Base-by-base conservation (phyloP, 2,329 filamentous ascomycete genomes). In the Ceratocystis albifundus region DNA sequence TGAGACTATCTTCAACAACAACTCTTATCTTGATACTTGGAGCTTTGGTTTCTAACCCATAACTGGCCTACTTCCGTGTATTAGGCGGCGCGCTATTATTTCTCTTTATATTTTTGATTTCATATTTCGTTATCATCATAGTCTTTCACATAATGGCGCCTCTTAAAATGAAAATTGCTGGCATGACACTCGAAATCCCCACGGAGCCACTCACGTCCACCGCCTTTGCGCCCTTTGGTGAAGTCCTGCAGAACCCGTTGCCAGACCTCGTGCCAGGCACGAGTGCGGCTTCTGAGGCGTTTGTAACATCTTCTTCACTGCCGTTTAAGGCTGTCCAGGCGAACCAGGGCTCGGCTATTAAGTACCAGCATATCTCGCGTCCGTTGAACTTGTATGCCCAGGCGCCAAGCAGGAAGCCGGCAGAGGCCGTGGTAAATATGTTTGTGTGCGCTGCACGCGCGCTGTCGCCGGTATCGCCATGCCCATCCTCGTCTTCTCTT, bases 291-390 rank as follows among this genome's bases (percentile, higher is more conserved):
- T 22, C 36, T 30, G 46, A 50, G 64, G 68, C 46, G 57, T 66
- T 50, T 28, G 28, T 44, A 41, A 17, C 65, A 5, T 25, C 53
- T 63, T 28, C 55, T 1, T 20, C 66, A 15, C 70, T 77, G 2
- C 77, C 81, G 30, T 74, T 77, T 71, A 78, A 79, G 69, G 78
- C 82, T 66, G 77, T 86, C 3, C 80, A 84, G 2, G 83, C 86
- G 61, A 97, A 97, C 79, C 92, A 97, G 78, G 89, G 89, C 72
- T 87, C 86, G 25, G 93, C 94, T 17, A 84, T 93, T 72, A 96
- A 96, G 75, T 95, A 94, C 76, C 82, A 87, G 69, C 82, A 89
- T 72, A 85, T 96, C 69, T 89, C 90, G n/a, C 80, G 82, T 55
- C 80, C 93, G 70, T 78, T 79, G 41, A 84, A 95, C 74, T 80